These are phyloP conservation scores for Aspergillus wentii DNA, from an alignment of 495 filamentous ascomycete genomes.

Conservation along the genomic window DNA sequence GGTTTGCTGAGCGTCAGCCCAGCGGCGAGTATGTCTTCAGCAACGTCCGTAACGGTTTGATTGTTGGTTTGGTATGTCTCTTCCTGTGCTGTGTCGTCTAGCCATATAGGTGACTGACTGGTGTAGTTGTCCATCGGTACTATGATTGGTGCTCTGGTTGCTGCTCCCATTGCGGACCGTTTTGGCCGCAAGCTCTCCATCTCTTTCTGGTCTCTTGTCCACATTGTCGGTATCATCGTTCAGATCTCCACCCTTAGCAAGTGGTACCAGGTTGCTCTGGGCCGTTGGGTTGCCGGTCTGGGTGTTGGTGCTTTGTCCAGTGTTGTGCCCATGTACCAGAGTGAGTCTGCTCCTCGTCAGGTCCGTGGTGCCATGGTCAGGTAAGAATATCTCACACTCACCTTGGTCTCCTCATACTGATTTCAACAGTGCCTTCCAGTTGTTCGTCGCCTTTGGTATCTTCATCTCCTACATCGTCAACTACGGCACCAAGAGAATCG, in stretches of 20 bases:
- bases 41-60: slow-evolving; percentile 51
- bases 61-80: slow-evolving; percentile 47
- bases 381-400: too few relatives aligned
- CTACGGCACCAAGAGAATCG: slow-evolving; percentile 58
- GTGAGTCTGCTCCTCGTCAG: slow-evolving; percentile 59
- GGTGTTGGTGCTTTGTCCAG: slow-evolving; percentile 70
- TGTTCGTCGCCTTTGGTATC: slow-evolving; percentile 85
- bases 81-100: not conserved
- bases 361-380: slow-evolving; percentile 65
- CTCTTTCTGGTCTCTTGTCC: slow-evolving; percentile 54
- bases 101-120: not conserved
- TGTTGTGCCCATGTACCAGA: slow-evolving; percentile 69
- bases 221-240: slow-evolving; percentile 64
- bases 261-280: slow-evolving; percentile 51
- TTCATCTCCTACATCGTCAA: slow-evolving; percentile 80
- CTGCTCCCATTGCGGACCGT: slow-evolving; percentile 51
- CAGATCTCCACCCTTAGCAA: slow-evolving; percentile 54
- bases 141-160: slow-evolving; percentile 61
- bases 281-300: slow-evolving; percentile 57
- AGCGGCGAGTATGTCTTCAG: slow-evolving; percentile 42
- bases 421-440: slow-evolving; percentile 76
- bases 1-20: slow-evolving; percentile 38
- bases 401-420: too few relatives aligned
- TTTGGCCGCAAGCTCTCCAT: slow-evolving; percentile 51
- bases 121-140: slow-evolving; percentile 57